phyloP scores from a whole-genome alignment of 2,329 filamentous ascomycete species.

The Fusarium mundagurra region DNA sequence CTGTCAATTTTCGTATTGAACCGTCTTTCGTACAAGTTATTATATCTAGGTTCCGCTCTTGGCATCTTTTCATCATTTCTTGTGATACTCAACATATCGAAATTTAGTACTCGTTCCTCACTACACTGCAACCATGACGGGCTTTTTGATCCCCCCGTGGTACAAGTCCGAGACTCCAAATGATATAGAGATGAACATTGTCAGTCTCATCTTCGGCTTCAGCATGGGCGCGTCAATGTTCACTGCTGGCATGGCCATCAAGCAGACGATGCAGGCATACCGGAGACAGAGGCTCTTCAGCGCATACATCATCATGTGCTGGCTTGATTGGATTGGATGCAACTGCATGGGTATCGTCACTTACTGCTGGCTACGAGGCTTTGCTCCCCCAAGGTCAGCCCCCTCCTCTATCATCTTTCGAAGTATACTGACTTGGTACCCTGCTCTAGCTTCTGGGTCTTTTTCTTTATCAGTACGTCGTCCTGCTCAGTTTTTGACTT shows the following conservation, averaged over 20 bases:
- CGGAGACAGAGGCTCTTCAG: conserved; percentile 7
- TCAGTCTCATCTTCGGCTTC: conserved; percentile 31
- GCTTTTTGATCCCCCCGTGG: conserved; percentile 26
- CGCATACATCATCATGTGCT: conserved; percentile 32
- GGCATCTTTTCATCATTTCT: not conserved
- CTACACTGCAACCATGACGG: not conserved
- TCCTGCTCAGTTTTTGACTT: rapidly evolving
- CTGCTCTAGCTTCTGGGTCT: conserved; percentile 20
- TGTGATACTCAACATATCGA: not conserved
- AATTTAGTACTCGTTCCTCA: too few relatives aligned
- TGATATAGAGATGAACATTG: conserved; percentile 13
- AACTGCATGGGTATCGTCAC: conserved; percentile 26
- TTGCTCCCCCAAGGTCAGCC: conserved; percentile 7
- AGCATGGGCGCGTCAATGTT: conserved; percentile 23
- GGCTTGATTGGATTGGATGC: conserved; percentile 31
- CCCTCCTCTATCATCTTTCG: rapidly evolving
- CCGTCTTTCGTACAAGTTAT: too few relatives aligned
- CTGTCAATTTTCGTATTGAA: not conserved
- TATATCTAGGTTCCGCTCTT: not conserved
- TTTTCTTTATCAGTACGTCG: conserved; percentile 29
- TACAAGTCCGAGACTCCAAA: conserved; percentile 18
- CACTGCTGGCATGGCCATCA: conserved; percentile 11
- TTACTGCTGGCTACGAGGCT: conserved; percentile 17
- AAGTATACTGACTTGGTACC: not conserved
- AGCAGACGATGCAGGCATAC: conserved; percentile 11